Conservation (phyloP, 208 protist genomes). For the Tritrichomonas foetus region DNA sequence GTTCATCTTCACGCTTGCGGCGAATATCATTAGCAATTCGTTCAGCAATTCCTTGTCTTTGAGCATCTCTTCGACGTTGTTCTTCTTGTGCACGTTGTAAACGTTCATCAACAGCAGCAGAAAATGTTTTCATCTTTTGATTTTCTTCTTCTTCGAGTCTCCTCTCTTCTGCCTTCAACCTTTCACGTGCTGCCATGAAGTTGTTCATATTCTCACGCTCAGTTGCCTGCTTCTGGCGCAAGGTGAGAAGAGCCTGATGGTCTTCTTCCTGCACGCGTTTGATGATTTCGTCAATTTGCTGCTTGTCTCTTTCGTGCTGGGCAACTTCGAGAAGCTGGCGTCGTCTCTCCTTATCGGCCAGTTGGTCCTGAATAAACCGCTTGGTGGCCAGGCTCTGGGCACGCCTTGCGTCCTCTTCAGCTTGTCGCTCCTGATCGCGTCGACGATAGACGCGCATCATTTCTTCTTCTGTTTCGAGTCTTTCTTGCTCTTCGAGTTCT, state of each 20-base stretch:
- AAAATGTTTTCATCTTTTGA: background rate
- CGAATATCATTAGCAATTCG: background rate
- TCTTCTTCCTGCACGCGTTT: background rate
- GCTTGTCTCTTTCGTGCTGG: background rate
- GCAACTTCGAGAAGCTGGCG: slow-evolving; percentile 15
- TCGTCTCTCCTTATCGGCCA: background rate
- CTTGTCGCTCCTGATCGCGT: background rate
- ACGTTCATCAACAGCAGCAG: background rate
- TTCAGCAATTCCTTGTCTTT: background rate
- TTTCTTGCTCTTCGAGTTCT: background rate
- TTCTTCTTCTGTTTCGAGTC: background rate
- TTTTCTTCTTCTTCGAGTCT: background rate
- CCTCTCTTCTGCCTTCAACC: background rate
- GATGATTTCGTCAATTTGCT: slow-evolving; percentile 23
- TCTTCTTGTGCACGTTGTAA: slow-evolving; percentile 17
- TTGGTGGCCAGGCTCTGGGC: background rate
- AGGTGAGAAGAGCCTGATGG: background rate
- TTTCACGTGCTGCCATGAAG: background rate
- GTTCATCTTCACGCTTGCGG: background rate
- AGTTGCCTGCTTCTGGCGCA: background rate
- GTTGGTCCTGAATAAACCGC: background rate
- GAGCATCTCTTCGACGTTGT: background rate
- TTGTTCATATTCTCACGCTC: background rate
- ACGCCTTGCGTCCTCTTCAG: background rate
- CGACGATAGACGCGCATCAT: slow-evolving; percentile 14